Percentiles rank a stretch among this genome's conserved stretches.
Conservation (phyloP, 441 rosid species). For the Brassica balearica region DNA sequence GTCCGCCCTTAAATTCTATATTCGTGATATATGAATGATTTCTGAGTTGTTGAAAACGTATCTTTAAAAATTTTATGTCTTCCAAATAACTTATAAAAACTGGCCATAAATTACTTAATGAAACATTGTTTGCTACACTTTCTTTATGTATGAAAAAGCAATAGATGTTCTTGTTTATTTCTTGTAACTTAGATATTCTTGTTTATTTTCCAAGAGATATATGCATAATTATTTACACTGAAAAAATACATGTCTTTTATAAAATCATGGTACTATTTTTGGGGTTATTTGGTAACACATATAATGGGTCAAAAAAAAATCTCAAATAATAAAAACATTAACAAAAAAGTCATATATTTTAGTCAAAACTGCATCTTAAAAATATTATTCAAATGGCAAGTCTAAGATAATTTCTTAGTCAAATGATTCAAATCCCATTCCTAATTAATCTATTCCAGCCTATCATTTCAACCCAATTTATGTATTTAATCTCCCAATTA, state of each 20-base stretch:
- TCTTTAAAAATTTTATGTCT: too few relatives aligned
- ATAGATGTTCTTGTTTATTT: not conserved
- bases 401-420: not conserved
- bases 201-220: not conserved
- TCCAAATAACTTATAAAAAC: too few relatives aligned
- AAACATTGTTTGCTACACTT: not conserved
- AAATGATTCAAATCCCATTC: not conserved
- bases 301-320: too few relatives aligned
- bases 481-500: constrained; percentile 11
- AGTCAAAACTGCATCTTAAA: not conserved
- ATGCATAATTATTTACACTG: not conserved
- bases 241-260: not conserved
- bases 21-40: too few relatives aligned
- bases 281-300: too few relatives aligned
- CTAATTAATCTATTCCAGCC: not conserved
- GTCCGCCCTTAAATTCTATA: too few relatives aligned
- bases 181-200: not conserved
- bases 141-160: not conserved
- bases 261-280: not conserved
- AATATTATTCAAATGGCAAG: constrained; percentile 24
- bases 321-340: not conserved
- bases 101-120: not conserved
- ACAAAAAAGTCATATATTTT: constrained; percentile 32
- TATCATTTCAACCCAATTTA: constrained; percentile 8
- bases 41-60: too few relatives aligned